These are phyloP conservation scores for Fraxinus pennsylvanica DNA, from an alignment of 257 asterid species.

Conservation along the genomic window DNA sequence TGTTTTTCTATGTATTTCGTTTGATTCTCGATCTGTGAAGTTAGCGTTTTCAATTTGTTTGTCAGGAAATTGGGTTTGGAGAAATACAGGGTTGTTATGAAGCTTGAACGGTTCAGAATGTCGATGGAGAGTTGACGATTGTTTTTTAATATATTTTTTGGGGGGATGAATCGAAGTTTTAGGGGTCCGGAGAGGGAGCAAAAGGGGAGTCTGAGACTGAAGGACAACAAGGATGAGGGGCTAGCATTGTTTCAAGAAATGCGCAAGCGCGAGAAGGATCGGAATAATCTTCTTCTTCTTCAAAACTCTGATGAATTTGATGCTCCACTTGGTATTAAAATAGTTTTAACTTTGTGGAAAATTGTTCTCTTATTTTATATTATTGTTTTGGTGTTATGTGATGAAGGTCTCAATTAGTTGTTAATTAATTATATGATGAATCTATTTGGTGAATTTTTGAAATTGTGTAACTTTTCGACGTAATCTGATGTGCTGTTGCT, in stretches of 20 bases:
- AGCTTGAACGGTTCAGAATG: constrained; percentile 27
- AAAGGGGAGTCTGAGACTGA: constrained; percentile 65
- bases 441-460: constrained; percentile 37
- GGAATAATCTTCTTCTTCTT: constrained; percentile 63
- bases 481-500: constrained; percentile 23
- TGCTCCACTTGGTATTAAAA: constrained; percentile 61
- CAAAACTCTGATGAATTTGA: constrained; percentile 79
- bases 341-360: background rate
- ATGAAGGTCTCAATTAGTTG: constrained; percentile 22
- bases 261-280: constrained; percentile 83
- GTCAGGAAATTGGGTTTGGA: constrained; percentile 10
- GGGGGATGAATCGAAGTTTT: constrained; percentile 78
- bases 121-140: constrained; percentile 35
- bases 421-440: constrained; percentile 29
- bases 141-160: constrained; percentile 15
- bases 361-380: background rate
- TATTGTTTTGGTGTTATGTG: constrained; percentile 12
- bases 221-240: constrained; percentile 76
- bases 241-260: constrained; percentile 85
- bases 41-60: constrained; percentile 25
- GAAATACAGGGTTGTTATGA: constrained; percentile 37
- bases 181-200: constrained; percentile 69
- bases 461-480: constrained; percentile 20
- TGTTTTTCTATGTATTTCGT: constrained; percentile 26
- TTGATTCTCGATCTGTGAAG: constrained; percentile 47